Evolutionary conservation across 495 filamentous ascomycete genomes (phyloP).

Genomic region (Neurospora sp.): DNA sequence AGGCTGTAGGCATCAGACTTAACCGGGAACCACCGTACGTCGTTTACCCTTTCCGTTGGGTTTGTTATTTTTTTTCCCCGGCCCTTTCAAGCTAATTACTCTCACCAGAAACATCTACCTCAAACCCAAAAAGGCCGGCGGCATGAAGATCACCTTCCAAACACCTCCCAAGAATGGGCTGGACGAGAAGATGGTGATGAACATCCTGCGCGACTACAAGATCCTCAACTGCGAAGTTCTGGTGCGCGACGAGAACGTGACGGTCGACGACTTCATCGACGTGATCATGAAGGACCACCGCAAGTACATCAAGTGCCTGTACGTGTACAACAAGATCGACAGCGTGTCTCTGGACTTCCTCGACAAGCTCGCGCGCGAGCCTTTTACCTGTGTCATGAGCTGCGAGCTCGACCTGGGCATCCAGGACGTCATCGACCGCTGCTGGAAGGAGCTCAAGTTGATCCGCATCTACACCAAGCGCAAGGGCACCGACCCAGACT

Average conservation of each 20-base stretch:
- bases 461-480: slow-evolving; percentile 95
- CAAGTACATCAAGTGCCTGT: slow-evolving; percentile 92
- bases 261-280: slow-evolving; percentile 97
- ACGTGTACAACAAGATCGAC: slow-evolving; percentile 99
- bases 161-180: slow-evolving; percentile 68
- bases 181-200: slow-evolving; percentile 95
- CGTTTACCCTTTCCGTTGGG: background rate
- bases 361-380: slow-evolving; percentile 82
- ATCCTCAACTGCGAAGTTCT: slow-evolving; percentile 96
- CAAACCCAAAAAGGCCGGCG: slow-evolving; percentile 94
- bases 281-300: slow-evolving; percentile 96
- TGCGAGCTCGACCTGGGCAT: slow-evolving; percentile 98
- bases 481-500: slow-evolving; percentile 86
- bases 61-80: background rate
- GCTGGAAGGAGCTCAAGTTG: slow-evolving; percentile 88
- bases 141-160: slow-evolving; percentile 97
- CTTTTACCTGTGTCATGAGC: slow-evolving; percentile 91
- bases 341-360: slow-evolving; percentile 87
- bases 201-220: slow-evolving; percentile 96
- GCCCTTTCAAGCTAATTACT: background rate
- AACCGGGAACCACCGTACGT: slow-evolving; percentile 86
- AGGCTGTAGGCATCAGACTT: slow-evolving; percentile 90
- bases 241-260: slow-evolving; percentile 87
- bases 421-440: slow-evolving; percentile 85
- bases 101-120: slow-evolving; percentile 81